Conservation (phyloP, 1,284 basidiomycete genomes). For the Bondarzewia mesenterica region DNA sequence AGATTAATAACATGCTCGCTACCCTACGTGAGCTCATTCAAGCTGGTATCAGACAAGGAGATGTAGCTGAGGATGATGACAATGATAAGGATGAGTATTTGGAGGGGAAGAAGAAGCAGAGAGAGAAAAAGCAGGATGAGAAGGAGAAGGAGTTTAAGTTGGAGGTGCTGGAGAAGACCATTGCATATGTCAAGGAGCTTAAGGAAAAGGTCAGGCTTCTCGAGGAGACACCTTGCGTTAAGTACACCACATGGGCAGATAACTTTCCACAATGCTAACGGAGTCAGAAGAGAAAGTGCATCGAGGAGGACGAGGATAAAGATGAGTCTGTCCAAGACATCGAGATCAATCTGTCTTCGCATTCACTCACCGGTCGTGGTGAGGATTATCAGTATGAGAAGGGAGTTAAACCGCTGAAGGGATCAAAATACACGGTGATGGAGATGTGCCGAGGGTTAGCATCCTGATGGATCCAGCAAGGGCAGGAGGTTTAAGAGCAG, state of each 20-base stretch:
- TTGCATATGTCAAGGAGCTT: slow-evolving; percentile 60
- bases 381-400: neutral
- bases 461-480: slow-evolving; percentile 23
- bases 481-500: slow-evolving; percentile 66
- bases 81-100: slow-evolving; percentile 24
- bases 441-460: slow-evolving; percentile 10
- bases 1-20: slow-evolving; percentile 75
- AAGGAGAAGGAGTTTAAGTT: slow-evolving; percentile 75
- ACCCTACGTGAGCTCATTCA: slow-evolving; percentile 62
- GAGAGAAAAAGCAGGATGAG: neutral
- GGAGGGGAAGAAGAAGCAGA: slow-evolving; percentile 28
- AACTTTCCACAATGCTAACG: neutral
- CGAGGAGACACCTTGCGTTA: slow-evolving; percentile 30
- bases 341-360: neutral
- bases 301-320: neutral
- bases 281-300: slow-evolving; percentile 16
- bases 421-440: slow-evolving; percentile 12
- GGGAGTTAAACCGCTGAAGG: neutral
- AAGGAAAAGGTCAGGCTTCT: slow-evolving; percentile 38
- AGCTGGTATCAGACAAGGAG: slow-evolving; percentile 31
- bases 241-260: slow-evolving; percentile 15
- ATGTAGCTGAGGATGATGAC: slow-evolving; percentile 21
- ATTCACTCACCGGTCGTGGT: slow-evolving; percentile 4
- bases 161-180: slow-evolving; percentile 69
- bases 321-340: slow-evolving; percentile 6